Evolutionary conservation across 768 basidiomycete species (phyloP).

Genomic region (Grammothele lineata): DNA sequence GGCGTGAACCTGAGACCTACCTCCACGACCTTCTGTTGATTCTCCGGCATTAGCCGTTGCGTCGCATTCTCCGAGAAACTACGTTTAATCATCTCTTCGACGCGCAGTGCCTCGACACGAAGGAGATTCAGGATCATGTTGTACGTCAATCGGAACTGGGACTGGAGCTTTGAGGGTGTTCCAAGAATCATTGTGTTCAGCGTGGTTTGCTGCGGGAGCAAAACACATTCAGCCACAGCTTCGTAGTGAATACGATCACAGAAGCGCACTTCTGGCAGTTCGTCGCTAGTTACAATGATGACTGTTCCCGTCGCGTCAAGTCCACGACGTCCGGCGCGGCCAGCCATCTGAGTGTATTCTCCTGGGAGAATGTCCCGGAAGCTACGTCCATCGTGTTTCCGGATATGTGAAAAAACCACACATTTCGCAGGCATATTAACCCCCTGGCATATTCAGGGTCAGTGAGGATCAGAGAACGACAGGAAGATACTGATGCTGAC

Average conservation of each 20-base stretch:
- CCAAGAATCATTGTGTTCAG: conserved; percentile 92
- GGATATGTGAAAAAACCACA: conserved; percentile 91
- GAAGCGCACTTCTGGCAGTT: conserved; percentile 78
- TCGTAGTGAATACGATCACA: no score
- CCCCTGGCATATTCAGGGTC: conserved; percentile 48
- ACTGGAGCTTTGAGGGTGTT: conserved; percentile 85
- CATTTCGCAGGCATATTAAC: conserved; percentile 99
- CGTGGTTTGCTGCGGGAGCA: conserved; percentile 54
- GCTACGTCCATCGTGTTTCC: conserved; percentile 91
- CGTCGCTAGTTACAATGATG: conserved; percentile 80
- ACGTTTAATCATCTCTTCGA: conserved; percentile 99
- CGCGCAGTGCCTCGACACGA: conserved; percentile 90
- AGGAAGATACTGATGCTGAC: conserved; percentile 37
- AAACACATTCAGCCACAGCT: not conserved
- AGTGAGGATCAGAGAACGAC: not conserved
- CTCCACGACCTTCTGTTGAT: conserved; percentile 83
- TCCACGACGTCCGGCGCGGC: conserved; percentile 93
- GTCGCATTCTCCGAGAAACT: conserved; percentile 98
- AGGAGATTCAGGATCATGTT: conserved; percentile 99
- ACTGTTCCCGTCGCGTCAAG: conserved; percentile 95
- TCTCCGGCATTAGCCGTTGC: conserved; percentile 86
- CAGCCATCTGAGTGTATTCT: conserved; percentile 99
- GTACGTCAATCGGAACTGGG: conserved; percentile 96
- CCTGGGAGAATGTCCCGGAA: conserved; percentile 91
- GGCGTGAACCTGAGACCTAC: conserved; percentile 35